phyloP scores from a whole-genome alignment of 257 asterid genomes.

The Lycium barbarum region DNA sequence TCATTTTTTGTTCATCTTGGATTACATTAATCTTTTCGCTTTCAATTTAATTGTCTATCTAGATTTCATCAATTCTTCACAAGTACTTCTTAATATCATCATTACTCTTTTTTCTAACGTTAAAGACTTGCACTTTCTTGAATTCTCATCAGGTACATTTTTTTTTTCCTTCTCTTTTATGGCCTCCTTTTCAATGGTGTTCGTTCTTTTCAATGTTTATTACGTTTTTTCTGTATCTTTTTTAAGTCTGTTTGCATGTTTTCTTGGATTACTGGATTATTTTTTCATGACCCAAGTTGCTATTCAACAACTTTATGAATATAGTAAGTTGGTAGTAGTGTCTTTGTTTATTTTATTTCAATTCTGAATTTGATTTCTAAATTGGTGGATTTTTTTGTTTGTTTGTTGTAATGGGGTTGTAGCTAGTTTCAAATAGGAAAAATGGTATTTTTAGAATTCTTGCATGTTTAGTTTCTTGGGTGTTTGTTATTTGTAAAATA shows the following conservation, averaged over 20 bases:
- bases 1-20: too few relatives aligned
- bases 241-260: not conserved
- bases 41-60: not conserved
- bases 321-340: not conserved
- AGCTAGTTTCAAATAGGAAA: not conserved
- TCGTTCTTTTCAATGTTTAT: not conserved
- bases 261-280: not conserved
- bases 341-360: not conserved
- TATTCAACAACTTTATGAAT: not conserved
- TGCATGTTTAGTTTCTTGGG: not conserved
- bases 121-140: not conserved
- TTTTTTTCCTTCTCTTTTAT: not conserved
- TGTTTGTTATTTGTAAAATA: not conserved
- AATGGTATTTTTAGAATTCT: not conserved
- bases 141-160: not conserved
- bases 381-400: not conserved
- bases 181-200: not conserved
- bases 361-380: not conserved
- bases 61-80: not conserved
- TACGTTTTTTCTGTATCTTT: not conserved
- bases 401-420: not conserved
- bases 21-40: not conserved
- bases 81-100: not conserved
- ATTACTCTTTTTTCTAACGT: not conserved
- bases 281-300: not conserved